A percentile compares a stretch with the other conserved stretches of the same genome.
These are phyloP conservation scores for Ceratobasidium sp. DNA, from an alignment of 1,284 basidiomycete species.

Conservation along the genomic window DNA sequence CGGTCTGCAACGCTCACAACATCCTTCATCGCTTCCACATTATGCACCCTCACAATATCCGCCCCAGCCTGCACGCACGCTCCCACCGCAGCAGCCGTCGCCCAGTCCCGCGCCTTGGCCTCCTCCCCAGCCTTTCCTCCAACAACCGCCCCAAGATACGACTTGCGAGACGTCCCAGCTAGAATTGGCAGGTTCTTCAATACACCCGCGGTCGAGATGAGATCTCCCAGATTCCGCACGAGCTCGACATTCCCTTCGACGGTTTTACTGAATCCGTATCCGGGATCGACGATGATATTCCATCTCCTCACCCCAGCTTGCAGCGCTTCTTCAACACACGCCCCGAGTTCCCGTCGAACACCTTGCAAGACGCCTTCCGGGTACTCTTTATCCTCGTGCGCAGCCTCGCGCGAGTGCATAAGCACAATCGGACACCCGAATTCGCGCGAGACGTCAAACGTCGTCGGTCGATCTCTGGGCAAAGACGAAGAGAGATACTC, in stretches of 20 bases:
- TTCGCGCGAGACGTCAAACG: conserved; percentile 77
- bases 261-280: conserved; percentile 95
- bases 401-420: conserved; percentile 94
- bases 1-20: conserved; percentile 67
- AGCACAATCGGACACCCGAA: conserved; percentile 78
- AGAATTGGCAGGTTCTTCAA: conserved; percentile 66
- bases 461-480: conserved; percentile 57
- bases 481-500: conserved; percentile 50
- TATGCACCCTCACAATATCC: conserved; percentile 87
- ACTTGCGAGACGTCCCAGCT: conserved; percentile 86
- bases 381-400: conserved; percentile 79
- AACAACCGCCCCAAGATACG: conserved; percentile 80
- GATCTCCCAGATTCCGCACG: conserved; percentile 66
- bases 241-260: conserved; percentile 81
- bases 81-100: conserved; percentile 84
- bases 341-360: conserved; percentile 80
- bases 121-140: conserved; percentile 60
- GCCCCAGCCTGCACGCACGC: conserved; percentile 83
- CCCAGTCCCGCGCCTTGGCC: conserved; percentile 78
- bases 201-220: conserved; percentile 61
- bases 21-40: conserved; percentile 77
- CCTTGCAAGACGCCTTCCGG: conserved; percentile 72
- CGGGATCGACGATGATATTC: conserved; percentile 93
- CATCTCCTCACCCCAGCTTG: conserved; percentile 86
- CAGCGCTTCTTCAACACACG: conserved; percentile 77